A percentile compares a stretch with the other conserved stretches of the same genome.
These are phyloP conservation scores for Lasiodiplodia theobromae DNA, from an alignment of 2,329 filamentous ascomycete species.

Conservation along the genomic window DNA sequence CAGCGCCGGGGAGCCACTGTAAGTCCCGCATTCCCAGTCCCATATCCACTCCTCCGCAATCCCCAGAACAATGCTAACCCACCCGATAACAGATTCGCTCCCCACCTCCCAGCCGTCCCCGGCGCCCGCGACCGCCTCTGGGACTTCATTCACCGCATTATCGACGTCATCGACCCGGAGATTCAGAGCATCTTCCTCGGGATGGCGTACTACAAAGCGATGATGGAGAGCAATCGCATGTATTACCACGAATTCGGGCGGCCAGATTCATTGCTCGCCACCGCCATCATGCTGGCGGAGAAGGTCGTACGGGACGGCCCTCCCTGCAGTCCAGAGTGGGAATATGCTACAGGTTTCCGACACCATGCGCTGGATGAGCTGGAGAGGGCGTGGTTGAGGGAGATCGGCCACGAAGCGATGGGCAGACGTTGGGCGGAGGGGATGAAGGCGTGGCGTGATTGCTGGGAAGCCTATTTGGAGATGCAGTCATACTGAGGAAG, in stretches of 20 bases:
- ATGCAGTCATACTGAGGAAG: too few species aligned
- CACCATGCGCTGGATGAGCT: accelerated
- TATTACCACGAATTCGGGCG: too few species aligned
- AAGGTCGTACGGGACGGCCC: too few species aligned
- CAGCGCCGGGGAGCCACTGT: too few species aligned
- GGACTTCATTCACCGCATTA: not conserved
- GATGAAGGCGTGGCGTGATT: not conserved
- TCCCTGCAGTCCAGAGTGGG: too few species aligned
- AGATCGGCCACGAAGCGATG: not conserved
- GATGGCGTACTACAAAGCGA: not conserved
- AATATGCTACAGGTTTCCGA: too few species aligned
- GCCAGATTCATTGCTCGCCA: too few species aligned
- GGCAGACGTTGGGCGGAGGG: not conserved
- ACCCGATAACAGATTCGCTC: not conserved
- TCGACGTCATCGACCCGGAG: not conserved
- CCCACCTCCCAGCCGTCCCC: not conserved
- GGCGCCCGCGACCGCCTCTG: not conserved
- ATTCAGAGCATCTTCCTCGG: not conserved
- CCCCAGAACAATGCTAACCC: not conserved
- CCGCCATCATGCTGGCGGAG: too few species aligned
- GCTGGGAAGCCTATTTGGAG: not conserved
- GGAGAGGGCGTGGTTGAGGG: not conserved
- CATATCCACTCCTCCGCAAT: too few species aligned
- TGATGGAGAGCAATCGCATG: not conserved
- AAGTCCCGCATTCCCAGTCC: too few species aligned